These are phyloP conservation scores for Mortierella sp. DNA, from an alignment of 371 early-diverging fungal genomes.

Conservation along the genomic window DNA sequence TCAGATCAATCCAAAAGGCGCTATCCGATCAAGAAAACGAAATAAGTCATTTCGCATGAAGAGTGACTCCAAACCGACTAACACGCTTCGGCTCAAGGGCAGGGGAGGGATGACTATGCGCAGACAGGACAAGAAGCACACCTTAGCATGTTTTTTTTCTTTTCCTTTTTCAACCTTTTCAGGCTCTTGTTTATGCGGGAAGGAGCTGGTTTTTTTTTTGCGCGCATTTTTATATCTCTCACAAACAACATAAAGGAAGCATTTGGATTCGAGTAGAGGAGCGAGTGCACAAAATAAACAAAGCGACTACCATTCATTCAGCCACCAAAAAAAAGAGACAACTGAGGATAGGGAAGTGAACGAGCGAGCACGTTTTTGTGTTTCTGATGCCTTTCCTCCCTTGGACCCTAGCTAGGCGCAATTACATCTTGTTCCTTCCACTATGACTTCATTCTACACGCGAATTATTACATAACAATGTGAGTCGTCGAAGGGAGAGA, in stretches of 20 bases:
- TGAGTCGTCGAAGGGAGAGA: not conserved
- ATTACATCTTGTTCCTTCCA: not conserved
- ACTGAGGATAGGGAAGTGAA: not conserved
- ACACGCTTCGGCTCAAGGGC: not conserved
- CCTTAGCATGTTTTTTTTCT: not conserved
- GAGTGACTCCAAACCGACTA: not conserved
- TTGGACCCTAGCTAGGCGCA: not conserved
- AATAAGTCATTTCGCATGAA: not conserved
- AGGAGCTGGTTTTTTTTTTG: not conserved
- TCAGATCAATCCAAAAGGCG: not conserved
- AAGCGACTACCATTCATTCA: not conserved
- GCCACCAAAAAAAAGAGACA: not conserved
- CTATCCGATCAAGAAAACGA: not conserved
- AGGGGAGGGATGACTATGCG: not conserved
- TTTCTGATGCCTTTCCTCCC: not conserved
- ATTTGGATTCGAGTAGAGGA: no score
- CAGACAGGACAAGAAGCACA: not conserved
- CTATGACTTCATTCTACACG: not conserved
- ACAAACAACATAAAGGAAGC: no score
- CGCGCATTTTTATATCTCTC: no score
- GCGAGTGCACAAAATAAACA: no score
- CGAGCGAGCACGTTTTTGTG: not conserved
- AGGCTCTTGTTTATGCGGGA: not conserved
- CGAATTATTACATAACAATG: not conserved
- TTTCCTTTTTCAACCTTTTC: not conserved